phyloP scores from a whole-genome alignment of 306 rosid genomes.

The Datisca glomerata region DNA sequence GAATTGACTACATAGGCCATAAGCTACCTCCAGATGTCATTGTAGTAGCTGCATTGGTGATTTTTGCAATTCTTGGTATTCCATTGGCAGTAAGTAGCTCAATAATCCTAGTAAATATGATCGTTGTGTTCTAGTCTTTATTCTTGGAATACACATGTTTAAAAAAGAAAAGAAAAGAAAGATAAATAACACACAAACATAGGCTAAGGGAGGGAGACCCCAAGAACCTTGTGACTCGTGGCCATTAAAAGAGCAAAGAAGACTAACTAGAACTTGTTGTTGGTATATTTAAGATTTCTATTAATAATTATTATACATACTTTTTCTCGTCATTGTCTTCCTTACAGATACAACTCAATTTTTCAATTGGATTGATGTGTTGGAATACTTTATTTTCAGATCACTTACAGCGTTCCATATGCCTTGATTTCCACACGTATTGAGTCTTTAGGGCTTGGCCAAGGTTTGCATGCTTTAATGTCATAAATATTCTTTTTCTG shows the following conservation, averaged over 20 bases:
- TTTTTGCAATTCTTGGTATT: conserved; percentile 73
- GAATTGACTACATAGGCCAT: conserved; percentile 31
- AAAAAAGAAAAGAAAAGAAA: not conserved
- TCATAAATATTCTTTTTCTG: conserved; percentile 6
- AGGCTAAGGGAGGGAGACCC: no score
- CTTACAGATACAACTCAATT: not conserved
- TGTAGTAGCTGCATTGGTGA: conserved; percentile 43
- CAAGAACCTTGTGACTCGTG: no score
- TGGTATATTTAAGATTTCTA: not conserved
- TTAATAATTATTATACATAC: not conserved
- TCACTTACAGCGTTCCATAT: conserved; percentile 88
- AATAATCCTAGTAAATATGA: conserved; percentile 3
- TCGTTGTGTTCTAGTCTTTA: not conserved
- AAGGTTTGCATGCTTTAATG: conserved; percentile 36
- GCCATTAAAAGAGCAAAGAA: no score
- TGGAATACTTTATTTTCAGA: conserved; percentile 41
- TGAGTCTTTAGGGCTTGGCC: conserved; percentile 87
- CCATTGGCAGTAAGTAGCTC: conserved; percentile 73
- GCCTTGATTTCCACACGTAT: conserved; percentile 72
- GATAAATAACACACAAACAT: not conserved
- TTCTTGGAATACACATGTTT: no score
- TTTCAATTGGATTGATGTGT: conserved; percentile 2
- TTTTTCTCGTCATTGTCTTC: not conserved
- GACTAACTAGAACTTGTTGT: no score
- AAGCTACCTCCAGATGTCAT: conserved; percentile 56